phyloP scores from a whole-genome alignment of 768 basidiomycete genomes.

The Lentinula detonsa region DNA sequence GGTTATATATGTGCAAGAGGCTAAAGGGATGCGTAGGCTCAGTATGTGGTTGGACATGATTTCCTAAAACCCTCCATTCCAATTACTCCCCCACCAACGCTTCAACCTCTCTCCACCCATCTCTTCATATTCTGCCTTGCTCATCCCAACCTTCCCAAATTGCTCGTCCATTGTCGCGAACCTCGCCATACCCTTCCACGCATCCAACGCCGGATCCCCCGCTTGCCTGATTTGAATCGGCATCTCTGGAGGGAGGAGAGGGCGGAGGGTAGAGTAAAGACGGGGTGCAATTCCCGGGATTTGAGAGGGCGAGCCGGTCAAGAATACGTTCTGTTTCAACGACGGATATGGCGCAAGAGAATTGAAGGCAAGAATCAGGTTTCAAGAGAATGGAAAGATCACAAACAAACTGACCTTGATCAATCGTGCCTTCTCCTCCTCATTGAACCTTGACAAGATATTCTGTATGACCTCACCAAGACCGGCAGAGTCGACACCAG shows the following conservation, averaged over 20 bases:
- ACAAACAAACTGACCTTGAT: conserved; percentile 51
- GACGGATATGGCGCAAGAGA: too few relatives aligned
- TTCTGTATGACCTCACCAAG: conserved; percentile 88
- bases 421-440: conserved; percentile 61
- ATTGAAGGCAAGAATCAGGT: too few relatives aligned
- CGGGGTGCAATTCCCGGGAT: conserved; percentile 65
- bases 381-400: too few relatives aligned
- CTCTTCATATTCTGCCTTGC: conserved; percentile 83
- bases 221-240: conserved; percentile 60
- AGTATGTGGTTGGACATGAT: too few relatives aligned
- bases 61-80: conserved; percentile 41
- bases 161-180: conserved; percentile 50
- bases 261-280: conserved; percentile 69
- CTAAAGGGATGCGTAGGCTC: too few relatives aligned
- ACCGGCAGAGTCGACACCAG: conserved; percentile 91
- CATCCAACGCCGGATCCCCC: conserved; percentile 62
- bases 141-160: conserved; percentile 44
- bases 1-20: too few relatives aligned
- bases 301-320: conserved; percentile 79
- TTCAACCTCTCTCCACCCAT: conserved; percentile 83
- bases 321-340: conserved; percentile 68
- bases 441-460: conserved; percentile 67
- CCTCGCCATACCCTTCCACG: conserved; percentile 91
- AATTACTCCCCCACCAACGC: conserved; percentile 92
- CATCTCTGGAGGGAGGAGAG: conserved; percentile 81